Evolutionary conservation across 495 filamentous ascomycete genomes (phyloP), one percentile per base, ranked within the genome.

Genomic region (Annulohypoxylon maeteangense): DNA sequence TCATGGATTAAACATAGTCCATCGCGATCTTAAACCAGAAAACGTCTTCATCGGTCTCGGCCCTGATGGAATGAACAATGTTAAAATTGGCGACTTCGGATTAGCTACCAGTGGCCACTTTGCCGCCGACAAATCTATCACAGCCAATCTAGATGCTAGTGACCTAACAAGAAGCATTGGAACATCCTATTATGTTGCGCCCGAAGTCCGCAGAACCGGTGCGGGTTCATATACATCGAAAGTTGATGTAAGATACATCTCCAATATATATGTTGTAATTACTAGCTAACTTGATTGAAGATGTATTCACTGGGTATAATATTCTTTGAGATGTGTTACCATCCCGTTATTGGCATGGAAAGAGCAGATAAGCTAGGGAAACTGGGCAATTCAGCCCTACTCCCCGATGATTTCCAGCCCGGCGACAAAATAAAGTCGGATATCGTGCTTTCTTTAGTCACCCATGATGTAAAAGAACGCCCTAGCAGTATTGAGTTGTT

Each of bases 271-370:
- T 11, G 38, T 1, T 23, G 3, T 36, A 14, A 29, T 27, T 8
- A 57, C 31, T 64, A 8, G 14, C 68, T 76, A 57, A 79, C 56
- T 18, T 12, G 1, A n/a, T 27, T 34, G 5, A 66, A 92, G 88
- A 97, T 99, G 95, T 99, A 93, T 75, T 98, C 96, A 0, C 82
- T 99, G 29, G 95, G 95, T 8, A 91, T 99, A 48, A 98, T 99
- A 63, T 97, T 99, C 79, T 97, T 98, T 71, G 95, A 99, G 78
- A 98, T 99, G 95, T 95, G 92, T 68, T 90, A 94, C 72, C 84
- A 90, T 27, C 84, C 96, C 2, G 89, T 90, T 54, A 89, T 91
- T 0, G 91, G 89, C 0, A 98, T 98, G 94, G 93, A 98, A 79
- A 88, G 96, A 34, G 93, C 92, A 22, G 81, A 90, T 60, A 90